Conservation (phyloP, 805 yeast genomes). For the Yarrowia sp. region DNA sequence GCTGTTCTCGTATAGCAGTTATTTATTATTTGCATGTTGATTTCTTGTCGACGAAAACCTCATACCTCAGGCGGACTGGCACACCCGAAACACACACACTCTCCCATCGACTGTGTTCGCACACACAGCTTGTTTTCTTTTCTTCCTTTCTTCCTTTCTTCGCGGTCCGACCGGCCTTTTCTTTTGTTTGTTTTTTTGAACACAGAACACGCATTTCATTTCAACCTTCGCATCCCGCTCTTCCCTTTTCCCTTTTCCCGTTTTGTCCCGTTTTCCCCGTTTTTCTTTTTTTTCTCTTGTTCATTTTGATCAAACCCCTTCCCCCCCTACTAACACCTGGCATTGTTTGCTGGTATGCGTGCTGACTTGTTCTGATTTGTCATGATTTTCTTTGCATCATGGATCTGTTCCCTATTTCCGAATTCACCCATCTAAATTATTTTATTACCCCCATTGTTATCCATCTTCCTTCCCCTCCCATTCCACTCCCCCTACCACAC, state of each 20-base stretch:
- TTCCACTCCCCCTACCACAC: not conserved
- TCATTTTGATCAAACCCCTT: not conserved
- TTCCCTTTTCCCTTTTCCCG: too few relatives aligned
- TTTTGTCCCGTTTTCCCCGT: too few relatives aligned
- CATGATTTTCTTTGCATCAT: conserved; percentile 10
- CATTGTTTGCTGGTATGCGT: not conserved
- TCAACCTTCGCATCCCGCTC: too few relatives aligned
- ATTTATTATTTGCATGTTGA: conserved; percentile 21
- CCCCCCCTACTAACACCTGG: not conserved
- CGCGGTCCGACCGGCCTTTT: not conserved
- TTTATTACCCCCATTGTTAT: conserved; percentile 15
- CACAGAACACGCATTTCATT: too few relatives aligned
- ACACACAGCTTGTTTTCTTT: not conserved
- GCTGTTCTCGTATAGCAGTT: not conserved
- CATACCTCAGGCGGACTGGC: conserved; percentile 18
- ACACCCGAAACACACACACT: not conserved
- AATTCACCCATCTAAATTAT: conserved; percentile 27
- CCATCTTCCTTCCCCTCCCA: not conserved
- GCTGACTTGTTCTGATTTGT: conserved; percentile 2
- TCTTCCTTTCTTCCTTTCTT: not conserved
- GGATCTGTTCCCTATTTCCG: not conserved
- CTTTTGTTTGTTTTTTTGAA: too few relatives aligned
- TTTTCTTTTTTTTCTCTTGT: not conserved
- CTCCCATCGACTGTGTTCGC: too few relatives aligned
- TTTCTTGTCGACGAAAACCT: not conserved